phyloP scores from a whole-genome alignment of 169 alveolate species.

The Theileria orientalis region DNA sequence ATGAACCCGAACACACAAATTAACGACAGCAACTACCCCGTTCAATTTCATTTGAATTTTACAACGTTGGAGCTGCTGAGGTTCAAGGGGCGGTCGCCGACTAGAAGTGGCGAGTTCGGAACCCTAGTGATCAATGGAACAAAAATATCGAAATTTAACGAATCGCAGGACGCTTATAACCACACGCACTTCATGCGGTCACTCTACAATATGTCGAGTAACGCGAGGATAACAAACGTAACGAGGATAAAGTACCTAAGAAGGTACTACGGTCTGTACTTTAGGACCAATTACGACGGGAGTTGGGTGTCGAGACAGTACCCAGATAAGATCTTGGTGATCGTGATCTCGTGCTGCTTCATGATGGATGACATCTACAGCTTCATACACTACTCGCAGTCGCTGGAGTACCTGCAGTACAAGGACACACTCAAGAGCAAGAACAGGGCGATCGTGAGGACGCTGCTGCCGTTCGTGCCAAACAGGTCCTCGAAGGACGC shows the following conservation, averaged over 20 bases:
- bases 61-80: background rate
- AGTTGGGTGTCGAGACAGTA: background rate
- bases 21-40: background rate
- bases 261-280: background rate
- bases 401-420: conserved; percentile 55
- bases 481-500: conserved; percentile 35
- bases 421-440: conserved; percentile 47
- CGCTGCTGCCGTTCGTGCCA: conserved; percentile 50
- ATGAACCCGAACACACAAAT: background rate
- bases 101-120: background rate
- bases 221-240: background rate
- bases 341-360: conserved; percentile 18
- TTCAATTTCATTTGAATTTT: background rate
- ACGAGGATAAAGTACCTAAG: background rate
- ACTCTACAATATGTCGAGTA: background rate
- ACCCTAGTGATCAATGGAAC: background rate
- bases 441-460: conserved; percentile 37
- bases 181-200: background rate
- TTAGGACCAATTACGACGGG: background rate
- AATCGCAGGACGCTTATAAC: background rate
- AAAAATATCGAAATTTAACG: background rate
- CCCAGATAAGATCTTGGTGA: background rate
- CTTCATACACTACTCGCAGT: conserved; percentile 40
- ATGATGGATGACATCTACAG: conserved; percentile 29
- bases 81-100: background rate